Percentiles rank a stretch among this genome's conserved stretches.
phyloP scores from a whole-genome alignment of 768 basidiomycete species.

The Trametes villosa region DNA sequence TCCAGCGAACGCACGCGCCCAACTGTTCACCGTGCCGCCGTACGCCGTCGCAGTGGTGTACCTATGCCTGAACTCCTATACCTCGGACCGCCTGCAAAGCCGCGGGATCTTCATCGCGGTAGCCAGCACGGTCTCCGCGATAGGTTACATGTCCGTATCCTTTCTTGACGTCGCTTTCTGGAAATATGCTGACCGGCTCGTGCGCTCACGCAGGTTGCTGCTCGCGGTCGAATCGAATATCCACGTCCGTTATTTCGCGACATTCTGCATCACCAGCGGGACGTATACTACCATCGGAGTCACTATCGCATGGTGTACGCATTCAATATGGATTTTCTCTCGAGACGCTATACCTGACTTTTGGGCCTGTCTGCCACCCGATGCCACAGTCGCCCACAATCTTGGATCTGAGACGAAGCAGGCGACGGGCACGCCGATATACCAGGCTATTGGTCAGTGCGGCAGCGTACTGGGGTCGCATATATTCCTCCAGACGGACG shows the following conservation, averaged over 20 bases:
- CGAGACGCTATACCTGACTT: neutral
- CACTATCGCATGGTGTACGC: conserved; percentile 75
- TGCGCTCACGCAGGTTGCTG: conserved; percentile 48
- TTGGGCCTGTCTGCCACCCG: too few relatives aligned
- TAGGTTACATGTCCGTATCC: conserved; percentile 65
- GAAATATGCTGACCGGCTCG: conserved; percentile 24
- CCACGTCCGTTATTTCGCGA: conserved; percentile 72
- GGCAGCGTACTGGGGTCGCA: conserved; percentile 79
- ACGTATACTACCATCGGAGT: conserved; percentile 76
- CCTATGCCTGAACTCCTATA: conserved; percentile 57
- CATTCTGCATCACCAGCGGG: conserved; percentile 74
- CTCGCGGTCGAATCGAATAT: conserved; percentile 54
- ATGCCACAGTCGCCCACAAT: conserved; percentile 62
- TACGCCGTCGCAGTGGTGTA: conserved; percentile 71
- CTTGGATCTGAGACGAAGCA: conserved; percentile 78
- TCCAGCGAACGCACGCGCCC: conserved; percentile 62
- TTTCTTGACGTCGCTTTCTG: conserved; percentile 43
- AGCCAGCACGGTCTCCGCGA: conserved; percentile 49
- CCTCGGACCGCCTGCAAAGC: conserved; percentile 66
- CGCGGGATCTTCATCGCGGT: conserved; percentile 55
- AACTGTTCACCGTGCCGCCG: conserved; percentile 79
- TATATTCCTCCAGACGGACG: conserved; percentile 64
- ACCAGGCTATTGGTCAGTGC: conserved; percentile 80
- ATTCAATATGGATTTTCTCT: neutral
- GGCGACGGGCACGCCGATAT: conserved; percentile 74